These are phyloP conservation scores for Huntiella savannae DNA, from an alignment of 2,329 filamentous ascomycete species.

Conservation along the genomic window DNA sequence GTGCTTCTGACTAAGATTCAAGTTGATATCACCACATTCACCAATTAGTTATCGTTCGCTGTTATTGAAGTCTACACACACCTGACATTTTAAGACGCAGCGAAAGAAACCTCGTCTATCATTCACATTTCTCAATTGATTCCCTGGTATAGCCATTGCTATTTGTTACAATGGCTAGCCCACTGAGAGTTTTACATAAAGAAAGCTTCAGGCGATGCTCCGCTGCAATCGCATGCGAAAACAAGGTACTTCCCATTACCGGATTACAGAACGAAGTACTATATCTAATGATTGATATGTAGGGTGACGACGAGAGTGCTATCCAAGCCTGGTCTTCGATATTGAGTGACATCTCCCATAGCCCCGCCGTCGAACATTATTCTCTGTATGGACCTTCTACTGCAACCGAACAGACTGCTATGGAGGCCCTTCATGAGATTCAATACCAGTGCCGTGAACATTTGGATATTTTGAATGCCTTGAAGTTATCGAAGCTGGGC, in stretches of 20 bases:
- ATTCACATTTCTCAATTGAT: background rate
- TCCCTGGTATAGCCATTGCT: background rate
- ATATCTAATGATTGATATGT: constrained; percentile 1
- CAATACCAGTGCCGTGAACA: constrained; percentile 87
- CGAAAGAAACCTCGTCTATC: no score
- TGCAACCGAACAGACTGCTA: constrained; percentile 67
- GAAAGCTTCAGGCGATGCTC: constrained; percentile 90
- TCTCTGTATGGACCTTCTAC: constrained; percentile 50
- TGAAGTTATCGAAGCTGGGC: constrained; percentile 42
- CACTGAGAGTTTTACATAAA: constrained; percentile 94
- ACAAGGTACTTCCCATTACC: constrained; percentile 42
- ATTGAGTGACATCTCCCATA: background rate
- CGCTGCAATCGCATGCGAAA: constrained; percentile 89
- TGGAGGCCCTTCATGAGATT: constrained; percentile 63
- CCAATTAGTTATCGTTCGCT: no score
- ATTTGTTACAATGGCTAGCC: constrained; percentile 29
- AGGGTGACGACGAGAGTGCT: constrained; percentile 86
- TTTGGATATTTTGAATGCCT: constrained; percentile 68
- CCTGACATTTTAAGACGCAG: no score
- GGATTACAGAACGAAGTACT: background rate
- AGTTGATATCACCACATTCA: no score
- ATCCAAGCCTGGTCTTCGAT: constrained; percentile 55
- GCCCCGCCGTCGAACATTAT: constrained; percentile 23
- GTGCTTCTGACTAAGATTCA: no score
- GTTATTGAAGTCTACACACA: no score